Percentiles rank a stretch among this genome's conserved stretches.
phyloP scores from a whole-genome alignment of 345 rosid species.

The Durio zibethinus region DNA sequence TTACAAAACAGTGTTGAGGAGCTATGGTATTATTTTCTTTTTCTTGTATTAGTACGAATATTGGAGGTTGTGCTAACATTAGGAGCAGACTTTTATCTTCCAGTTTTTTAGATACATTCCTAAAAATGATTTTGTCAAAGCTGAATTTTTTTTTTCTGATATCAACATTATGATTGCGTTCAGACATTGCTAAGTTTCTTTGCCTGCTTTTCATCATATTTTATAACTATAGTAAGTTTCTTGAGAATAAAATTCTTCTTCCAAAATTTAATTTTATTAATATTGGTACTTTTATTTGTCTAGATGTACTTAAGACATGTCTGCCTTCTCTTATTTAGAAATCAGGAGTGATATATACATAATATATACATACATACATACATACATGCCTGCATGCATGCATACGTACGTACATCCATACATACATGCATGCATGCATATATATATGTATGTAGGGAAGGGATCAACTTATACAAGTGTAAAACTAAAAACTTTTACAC shows the following conservation, averaged over 20 bases:
- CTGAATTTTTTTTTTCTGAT: background rate
- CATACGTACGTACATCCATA: no score
- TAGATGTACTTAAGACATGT: background rate
- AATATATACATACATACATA: no score
- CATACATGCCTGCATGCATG: no score
- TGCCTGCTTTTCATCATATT: background rate
- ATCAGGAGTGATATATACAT: background rate
- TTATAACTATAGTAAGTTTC: background rate
- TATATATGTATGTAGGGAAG: no score
- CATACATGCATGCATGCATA: no score
- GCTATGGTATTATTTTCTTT: constrained; percentile 64
- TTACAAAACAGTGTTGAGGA: constrained; percentile 98
- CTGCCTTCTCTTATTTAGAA: background rate
- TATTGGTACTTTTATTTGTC: background rate
- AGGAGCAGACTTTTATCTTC: background rate
- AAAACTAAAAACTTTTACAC: no score
- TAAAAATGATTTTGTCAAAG: background rate
- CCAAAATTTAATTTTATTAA: background rate
- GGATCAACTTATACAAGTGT: no score
- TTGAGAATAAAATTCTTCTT: background rate
- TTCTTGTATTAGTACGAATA: background rate
- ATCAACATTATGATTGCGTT: background rate
- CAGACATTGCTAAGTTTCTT: background rate
- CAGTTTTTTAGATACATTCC: background rate
- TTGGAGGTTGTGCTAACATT: background rate